phyloP scores from a whole-genome alignment of 306 rosid genomes.

The Adenanthera pavonina region DNA sequence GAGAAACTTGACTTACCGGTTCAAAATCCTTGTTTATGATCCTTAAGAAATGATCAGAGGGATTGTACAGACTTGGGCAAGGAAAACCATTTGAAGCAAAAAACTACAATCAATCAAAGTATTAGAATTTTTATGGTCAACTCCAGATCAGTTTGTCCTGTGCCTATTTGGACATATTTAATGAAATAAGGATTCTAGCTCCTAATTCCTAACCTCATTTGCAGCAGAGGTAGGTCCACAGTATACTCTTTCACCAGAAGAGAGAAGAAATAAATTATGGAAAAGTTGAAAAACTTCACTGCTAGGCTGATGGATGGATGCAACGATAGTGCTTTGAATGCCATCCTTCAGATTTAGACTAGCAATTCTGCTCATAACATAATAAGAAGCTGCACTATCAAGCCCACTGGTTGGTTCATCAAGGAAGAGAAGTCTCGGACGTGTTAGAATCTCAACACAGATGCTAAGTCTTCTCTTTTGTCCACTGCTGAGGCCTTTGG shows the following conservation, averaged over 20 bases:
- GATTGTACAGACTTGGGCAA: neutral
- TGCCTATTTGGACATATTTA: neutral
- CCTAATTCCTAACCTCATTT: constrained; percentile 50
- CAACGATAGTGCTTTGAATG: constrained; percentile 50
- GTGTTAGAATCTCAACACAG: constrained; percentile 71
- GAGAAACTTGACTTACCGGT: neutral
- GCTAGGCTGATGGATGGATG: constrained; percentile 37
- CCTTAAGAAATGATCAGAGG: neutral
- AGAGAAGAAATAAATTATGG: constrained; percentile 66
- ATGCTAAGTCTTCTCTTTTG: constrained; percentile 75
- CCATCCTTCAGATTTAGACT: constrained; percentile 37
- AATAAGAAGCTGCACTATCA: constrained; percentile 77
- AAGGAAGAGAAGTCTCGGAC: constrained; percentile 67
- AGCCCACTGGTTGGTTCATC: constrained; percentile 85
- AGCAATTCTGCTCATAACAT: constrained; percentile 60
- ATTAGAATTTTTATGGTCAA: neutral
- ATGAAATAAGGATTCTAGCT: neutral
- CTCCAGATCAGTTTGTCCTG: neutral
- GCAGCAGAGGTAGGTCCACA: constrained; percentile 71
- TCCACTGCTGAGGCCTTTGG: constrained; percentile 72
- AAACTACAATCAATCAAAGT: neutral
- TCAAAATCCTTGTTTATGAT: neutral
- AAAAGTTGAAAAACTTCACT: constrained; percentile 59
- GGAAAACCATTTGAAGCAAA: constrained; percentile 2
- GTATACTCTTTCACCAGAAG: constrained; percentile 59